Percentiles rank a stretch among this genome's conserved stretches.
phyloP scores from a whole-genome alignment of 441 rosid species.

The Erysimum cheiri region DNA sequence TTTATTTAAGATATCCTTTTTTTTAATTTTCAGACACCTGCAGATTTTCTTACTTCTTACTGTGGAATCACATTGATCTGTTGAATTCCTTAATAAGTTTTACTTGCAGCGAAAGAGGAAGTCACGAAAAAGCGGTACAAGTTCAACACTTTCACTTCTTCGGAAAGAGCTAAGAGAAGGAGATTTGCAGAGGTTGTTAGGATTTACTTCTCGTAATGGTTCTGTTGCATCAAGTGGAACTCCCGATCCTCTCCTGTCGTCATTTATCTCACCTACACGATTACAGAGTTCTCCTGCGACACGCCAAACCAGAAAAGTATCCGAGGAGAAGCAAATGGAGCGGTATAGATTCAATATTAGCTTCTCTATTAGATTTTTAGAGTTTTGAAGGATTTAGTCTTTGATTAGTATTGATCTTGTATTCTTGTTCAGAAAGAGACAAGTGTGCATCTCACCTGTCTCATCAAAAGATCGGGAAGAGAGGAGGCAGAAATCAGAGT shows the following conservation, averaged over 20 bases:
- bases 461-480: slow-evolving; percentile 79
- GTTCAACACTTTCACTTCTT: slow-evolving; percentile 80
- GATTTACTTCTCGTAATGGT: slow-evolving; percentile 67
- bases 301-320: slow-evolving; percentile 60
- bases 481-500: slow-evolving; percentile 74
- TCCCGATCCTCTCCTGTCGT: slow-evolving; percentile 91
- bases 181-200: slow-evolving; percentile 79
- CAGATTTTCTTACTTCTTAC: not conserved
- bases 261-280: slow-evolving; percentile 82
- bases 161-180: slow-evolving; percentile 93
- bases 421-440: slow-evolving; percentile 33
- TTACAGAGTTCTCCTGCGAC: slow-evolving; percentile 50
- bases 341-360: slow-evolving; percentile 50
- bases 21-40: not conserved
- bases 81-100: slow-evolving; percentile 65
- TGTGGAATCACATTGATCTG: not conserved
- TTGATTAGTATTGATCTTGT: slow-evolving; percentile 27
- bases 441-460: slow-evolving; percentile 50
- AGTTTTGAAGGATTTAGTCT: slow-evolving; percentile 14
- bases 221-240: slow-evolving; percentile 70
- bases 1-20: slow-evolving; percentile 91
- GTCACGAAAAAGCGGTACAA: slow-evolving; percentile 71
- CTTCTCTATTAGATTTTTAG: not conserved
- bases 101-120: slow-evolving; percentile 94
- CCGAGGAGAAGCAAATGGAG: slow-evolving; percentile 56